These are phyloP conservation scores for Cladorrhinum sp. DNA, from an alignment of 2,329 filamentous ascomycete species.

Conservation along the genomic window DNA sequence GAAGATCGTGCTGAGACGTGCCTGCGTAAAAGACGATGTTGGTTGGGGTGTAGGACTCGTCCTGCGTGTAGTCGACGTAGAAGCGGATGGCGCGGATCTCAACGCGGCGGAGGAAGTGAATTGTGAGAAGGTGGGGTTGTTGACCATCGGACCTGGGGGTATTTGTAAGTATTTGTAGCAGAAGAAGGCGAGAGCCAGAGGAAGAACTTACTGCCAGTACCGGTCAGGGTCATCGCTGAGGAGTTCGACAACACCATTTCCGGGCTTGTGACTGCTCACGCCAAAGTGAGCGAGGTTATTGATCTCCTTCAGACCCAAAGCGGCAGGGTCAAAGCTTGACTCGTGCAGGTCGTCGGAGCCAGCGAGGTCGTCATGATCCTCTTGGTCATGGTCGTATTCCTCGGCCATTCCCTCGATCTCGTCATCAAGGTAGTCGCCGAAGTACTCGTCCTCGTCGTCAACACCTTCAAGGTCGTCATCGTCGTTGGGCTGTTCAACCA, in stretches of 20 bases:
- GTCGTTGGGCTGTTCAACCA: slow-evolving; percentile 7
- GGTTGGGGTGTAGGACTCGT: slow-evolving; percentile 96
- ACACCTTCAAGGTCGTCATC: slow-evolving; percentile 15
- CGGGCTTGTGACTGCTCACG: slow-evolving; percentile 76
- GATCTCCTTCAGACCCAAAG: slow-evolving; percentile 71
- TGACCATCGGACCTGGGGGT: slow-evolving; percentile 69
- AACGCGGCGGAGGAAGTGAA: slow-evolving; percentile 82
- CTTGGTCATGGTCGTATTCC: slow-evolving; percentile 16
- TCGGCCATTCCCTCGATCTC: slow-evolving; percentile 22
- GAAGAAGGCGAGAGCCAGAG: background rate
- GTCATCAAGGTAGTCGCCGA: slow-evolving; percentile 23
- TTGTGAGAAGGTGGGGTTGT: slow-evolving; percentile 73
- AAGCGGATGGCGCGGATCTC: slow-evolving; percentile 76
- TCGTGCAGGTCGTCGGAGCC: slow-evolving; percentile 20
- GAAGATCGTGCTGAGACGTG: slow-evolving; percentile 85
- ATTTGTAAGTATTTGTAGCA: background rate
- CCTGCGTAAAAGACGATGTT: slow-evolving; percentile 86
- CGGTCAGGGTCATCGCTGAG: slow-evolving; percentile 68
- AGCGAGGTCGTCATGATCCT: slow-evolving; percentile 20
- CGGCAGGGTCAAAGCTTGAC: slow-evolving; percentile 49
- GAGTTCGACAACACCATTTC: slow-evolving; percentile 73
- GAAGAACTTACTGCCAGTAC: slow-evolving; percentile 69
- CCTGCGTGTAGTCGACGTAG: slow-evolving; percentile 84
- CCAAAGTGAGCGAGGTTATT: slow-evolving; percentile 81
- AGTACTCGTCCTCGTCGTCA: slow-evolving; percentile 19